A percentile compares a stretch with the other conserved stretches of the same genome.
Conservation (phyloP, 2,329 filamentous ascomycete species). For the Didymella keratinophila region DNA sequence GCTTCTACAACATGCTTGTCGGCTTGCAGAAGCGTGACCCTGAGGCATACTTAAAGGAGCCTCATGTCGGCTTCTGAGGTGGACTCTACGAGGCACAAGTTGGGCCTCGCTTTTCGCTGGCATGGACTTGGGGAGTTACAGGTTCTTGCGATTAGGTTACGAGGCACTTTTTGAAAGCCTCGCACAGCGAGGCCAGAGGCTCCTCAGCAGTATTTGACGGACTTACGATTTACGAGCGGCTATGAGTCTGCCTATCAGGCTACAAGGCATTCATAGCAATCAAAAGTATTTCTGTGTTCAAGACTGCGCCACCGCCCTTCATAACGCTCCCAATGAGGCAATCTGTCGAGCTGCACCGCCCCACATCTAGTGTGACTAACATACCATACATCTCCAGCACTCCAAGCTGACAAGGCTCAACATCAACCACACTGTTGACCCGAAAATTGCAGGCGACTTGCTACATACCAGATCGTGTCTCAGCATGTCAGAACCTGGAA, state of each 20-base stretch:
- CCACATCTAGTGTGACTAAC: slow-evolving; percentile 9
- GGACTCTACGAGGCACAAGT: not conserved
- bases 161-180: not conserved
- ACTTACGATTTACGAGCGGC: not conserved
- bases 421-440: not conserved
- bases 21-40: slow-evolving; percentile 27
- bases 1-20: slow-evolving; percentile 54
- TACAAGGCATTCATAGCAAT: not conserved
- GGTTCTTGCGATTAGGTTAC: not conserved
- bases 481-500: slow-evolving; percentile 32
- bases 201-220: not conserved
- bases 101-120: not conserved
- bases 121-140: not conserved
- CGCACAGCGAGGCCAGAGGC: not conserved
- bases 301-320: not conserved
- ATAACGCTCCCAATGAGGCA: not conserved
- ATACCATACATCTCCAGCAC: not conserved
- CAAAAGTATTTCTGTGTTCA: slow-evolving; percentile 3
- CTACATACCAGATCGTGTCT: not conserved
- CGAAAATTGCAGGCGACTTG: not conserved
- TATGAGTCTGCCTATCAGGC: too few species aligned
- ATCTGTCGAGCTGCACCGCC: slow-evolving; percentile 4
- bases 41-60: not conserved
- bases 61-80: not conserved
- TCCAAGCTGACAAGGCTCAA: not conserved